Evolutionary conservation across 148 eudicot genomes (phyloP), one percentile per base, ranked within the genome.

Genomic region (Chenopodium berlandieri): DNA sequence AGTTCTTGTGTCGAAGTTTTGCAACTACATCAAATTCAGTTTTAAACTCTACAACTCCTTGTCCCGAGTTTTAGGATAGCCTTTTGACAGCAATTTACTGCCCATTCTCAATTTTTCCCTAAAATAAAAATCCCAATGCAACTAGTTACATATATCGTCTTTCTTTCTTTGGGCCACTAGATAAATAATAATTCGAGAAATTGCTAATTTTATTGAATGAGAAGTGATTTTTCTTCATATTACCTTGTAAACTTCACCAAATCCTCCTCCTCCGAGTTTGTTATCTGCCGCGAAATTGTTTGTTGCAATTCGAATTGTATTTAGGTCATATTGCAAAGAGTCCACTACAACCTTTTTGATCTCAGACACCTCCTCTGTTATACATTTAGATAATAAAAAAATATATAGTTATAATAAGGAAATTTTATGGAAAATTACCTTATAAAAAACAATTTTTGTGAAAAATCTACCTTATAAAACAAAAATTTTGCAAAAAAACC

Each of bases 1-100:
- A 75, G 68, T 88, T 86, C 2, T 83, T 80, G 76, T 88, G 90
- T n/a, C 83, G 89, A 25, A 88, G 81, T 76, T 69, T 86, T 2
- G 90, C 90, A n/a, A 84, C 84, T 65, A 82, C 44, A 32, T 30
- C 48, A 34, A 86, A 82, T 73, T 88, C 90, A 13, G 86, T 86
- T 44, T 80, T 82, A 75, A 88, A 84, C 68, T 86, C 89, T 25
- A 22, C 70, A 16, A 75, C 32, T 50, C 88, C 89, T 78, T 88
- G 90, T 30, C 67, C 76, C 0, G 89, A 86, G 37, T 67, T 80
- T 64, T 70, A 73, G n/a, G 87, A 88, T 22, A 88, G 84, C 81
- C 84, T 78, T 74, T 88, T 88, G 2, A 84, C 86, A 0, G 90
- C 90, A 47, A 88, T 71, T 71, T 86, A 87, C 32, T 80, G 73